Conservation (phyloP, 305 asterid species). For the Fraxinus greggii region DNA sequence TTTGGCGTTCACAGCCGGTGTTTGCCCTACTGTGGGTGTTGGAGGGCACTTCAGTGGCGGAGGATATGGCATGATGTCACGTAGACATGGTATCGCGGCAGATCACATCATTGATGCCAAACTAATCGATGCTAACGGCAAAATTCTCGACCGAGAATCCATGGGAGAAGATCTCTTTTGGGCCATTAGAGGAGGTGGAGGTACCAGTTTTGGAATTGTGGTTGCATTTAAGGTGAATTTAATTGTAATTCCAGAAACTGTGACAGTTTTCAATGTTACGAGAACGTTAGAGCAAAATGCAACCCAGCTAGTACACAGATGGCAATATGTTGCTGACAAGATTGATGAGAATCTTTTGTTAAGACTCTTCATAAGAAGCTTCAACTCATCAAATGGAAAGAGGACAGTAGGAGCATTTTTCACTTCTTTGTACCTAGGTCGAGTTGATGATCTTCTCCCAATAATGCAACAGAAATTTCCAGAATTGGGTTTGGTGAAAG, state of each 20-base stretch:
- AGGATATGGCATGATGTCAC: slow-evolving; percentile 22
- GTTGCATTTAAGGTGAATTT: slow-evolving; percentile 34
- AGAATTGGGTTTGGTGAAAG: slow-evolving; percentile 28
- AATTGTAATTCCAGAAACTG: slow-evolving; percentile 30
- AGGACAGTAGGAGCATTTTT: slow-evolving; percentile 30
- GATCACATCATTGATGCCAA: slow-evolving; percentile 43
- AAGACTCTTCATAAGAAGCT: slow-evolving; percentile 23
- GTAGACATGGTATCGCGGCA: slow-evolving; percentile 32
- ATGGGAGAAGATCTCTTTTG: slow-evolving; percentile 51
- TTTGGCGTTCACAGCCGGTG: not conserved
- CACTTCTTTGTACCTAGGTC: slow-evolving; percentile 32
- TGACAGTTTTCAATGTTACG: slow-evolving; percentile 42
- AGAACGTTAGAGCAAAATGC: slow-evolving; percentile 35
- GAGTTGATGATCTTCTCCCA: slow-evolving; percentile 22
- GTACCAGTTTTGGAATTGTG: slow-evolving; percentile 41
- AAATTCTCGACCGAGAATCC: slow-evolving; percentile 27
- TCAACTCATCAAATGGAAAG: slow-evolving; percentile 20
- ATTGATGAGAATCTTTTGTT: slow-evolving; percentile 30
- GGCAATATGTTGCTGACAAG: slow-evolving; percentile 43
- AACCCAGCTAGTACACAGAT: slow-evolving; percentile 33
- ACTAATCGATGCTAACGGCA: slow-evolving; percentile 34
- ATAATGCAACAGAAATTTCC: slow-evolving; percentile 34
- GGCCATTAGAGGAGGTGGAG: slow-evolving; percentile 54
- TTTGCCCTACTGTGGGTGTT: not conserved
- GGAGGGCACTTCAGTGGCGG: not conserved